A percentile compares a stretch with the other conserved stretches of the same genome.
Conservation (phyloP, 1,139 yeast species). For the Yamadazyma jaroonii region DNA sequence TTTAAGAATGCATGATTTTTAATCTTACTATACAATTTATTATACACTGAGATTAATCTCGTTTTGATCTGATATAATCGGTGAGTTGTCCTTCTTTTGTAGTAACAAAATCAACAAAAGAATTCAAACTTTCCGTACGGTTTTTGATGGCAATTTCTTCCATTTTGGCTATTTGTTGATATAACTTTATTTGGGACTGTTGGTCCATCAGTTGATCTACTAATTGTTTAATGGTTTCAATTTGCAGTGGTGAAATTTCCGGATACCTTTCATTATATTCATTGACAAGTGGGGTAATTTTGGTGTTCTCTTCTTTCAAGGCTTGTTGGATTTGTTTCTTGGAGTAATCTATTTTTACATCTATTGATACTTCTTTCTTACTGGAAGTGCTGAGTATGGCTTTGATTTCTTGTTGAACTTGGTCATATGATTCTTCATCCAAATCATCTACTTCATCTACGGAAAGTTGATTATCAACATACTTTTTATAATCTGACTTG, state of each 20-base stretch:
- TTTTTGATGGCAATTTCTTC: constrained; percentile 8
- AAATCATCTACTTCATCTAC: constrained; percentile 34
- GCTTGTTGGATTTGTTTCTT: constrained; percentile 1
- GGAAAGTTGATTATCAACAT: constrained; percentile 19
- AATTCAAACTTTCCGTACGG: constrained; percentile 2
- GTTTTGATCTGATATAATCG: neutral
- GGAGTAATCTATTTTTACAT: constrained; percentile 4
- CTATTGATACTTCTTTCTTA: neutral
- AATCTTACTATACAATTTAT: too few species aligned
- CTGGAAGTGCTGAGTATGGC: too few species aligned
- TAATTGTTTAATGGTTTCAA: neutral
- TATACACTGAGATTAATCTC: too few species aligned
- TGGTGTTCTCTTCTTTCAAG: neutral
- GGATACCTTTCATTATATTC: constrained; percentile 2
- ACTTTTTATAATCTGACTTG: constrained; percentile 46
- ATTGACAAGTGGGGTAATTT: constrained; percentile 2
- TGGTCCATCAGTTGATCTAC: neutral
- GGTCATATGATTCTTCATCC: constrained; percentile 31
- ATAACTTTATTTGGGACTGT: constrained; percentile 1
- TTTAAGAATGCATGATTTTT: neutral
- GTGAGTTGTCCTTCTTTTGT: constrained; percentile 1
- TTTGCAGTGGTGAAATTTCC: neutral
- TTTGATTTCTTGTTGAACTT: constrained; percentile 28
- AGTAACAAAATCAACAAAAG: constrained; percentile 4
- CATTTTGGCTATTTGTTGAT: constrained; percentile 2